Evolutionary conservation across 1,284 basidiomycete genomes (phyloP).

Genomic region (Trichosporon faecale): DNA sequence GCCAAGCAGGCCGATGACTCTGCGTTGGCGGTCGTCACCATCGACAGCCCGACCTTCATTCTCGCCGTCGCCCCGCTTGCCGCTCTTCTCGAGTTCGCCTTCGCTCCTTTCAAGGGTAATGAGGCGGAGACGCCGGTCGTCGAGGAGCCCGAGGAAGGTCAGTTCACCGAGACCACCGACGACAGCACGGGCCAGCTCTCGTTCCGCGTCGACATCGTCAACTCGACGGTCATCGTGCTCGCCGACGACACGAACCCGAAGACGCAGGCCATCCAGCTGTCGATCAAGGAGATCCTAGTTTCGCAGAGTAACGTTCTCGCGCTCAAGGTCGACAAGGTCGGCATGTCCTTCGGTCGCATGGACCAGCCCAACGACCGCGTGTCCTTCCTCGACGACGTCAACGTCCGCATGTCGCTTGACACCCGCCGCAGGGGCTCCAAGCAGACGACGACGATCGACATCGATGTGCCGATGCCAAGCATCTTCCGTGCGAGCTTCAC

Average conservation of each 20-base stretch:
- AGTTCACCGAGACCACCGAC: slow-evolving; percentile 20
- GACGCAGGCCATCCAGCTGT: slow-evolving; percentile 83
- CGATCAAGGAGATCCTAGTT: slow-evolving; percentile 79
- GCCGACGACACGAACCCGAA: slow-evolving; percentile 77
- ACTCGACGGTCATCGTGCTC: slow-evolving; percentile 83
- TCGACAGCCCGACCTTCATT: slow-evolving; percentile 91
- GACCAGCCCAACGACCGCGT: slow-evolving; percentile 70
- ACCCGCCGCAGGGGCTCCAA: slow-evolving; percentile 69
- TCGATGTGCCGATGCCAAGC: slow-evolving; percentile 72
- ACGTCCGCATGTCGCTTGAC: slow-evolving; percentile 83
- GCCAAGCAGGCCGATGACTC: slow-evolving; percentile 63
- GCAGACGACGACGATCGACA: slow-evolving; percentile 78
- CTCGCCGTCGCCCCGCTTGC: slow-evolving; percentile 92
- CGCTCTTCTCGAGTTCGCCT: slow-evolving; percentile 80
- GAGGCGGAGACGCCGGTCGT: slow-evolving; percentile 24
- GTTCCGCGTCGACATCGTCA: slow-evolving; percentile 85
- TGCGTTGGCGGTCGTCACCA: slow-evolving; percentile 74
- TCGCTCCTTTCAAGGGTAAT: slow-evolving; percentile 58
- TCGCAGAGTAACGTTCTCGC: slow-evolving; percentile 89
- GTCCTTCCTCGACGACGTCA: slow-evolving; percentile 89
- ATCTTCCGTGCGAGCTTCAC: slow-evolving; percentile 89
- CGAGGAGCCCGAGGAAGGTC: slow-evolving; percentile 32
- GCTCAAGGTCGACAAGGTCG: slow-evolving; percentile 74
- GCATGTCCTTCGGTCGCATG: slow-evolving; percentile 94
- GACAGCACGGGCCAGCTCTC: slow-evolving; percentile 44